Evolutionary conservation across 208 protist species (phyloP).

Genomic region (Entamoeba invadens): DNA sequence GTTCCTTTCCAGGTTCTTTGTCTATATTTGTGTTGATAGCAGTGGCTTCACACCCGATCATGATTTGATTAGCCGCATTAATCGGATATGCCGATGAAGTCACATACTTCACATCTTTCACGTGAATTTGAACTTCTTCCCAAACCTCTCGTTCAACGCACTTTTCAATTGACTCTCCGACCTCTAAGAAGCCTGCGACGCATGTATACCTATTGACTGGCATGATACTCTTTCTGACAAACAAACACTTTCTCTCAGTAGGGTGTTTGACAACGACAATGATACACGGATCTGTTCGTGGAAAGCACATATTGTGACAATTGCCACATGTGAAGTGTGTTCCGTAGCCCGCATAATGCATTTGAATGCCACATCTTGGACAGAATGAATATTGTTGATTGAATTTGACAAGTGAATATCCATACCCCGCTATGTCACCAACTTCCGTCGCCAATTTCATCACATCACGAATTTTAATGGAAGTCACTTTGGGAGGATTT

Average conservation of each 20-base stretch:
- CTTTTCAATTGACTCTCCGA: background rate
- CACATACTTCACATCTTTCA: background rate
- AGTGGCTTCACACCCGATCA: background rate
- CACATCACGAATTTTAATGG: background rate
- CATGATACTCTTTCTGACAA: background rate
- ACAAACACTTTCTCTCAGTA: background rate
- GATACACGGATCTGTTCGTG: background rate
- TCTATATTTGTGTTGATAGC: background rate
- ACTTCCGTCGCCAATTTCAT: background rate
- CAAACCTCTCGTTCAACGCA: background rate
- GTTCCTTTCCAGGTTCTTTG: background rate
- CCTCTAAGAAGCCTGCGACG: background rate
- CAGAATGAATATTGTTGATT: background rate
- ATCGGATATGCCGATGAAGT: background rate
- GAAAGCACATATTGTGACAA: background rate
- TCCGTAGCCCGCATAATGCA: background rate
- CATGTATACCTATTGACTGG: background rate
- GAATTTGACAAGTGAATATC: background rate
- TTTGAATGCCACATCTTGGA: background rate
- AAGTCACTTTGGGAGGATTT: background rate
- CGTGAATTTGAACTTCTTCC: background rate
- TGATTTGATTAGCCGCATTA: background rate
- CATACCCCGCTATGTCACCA: background rate
- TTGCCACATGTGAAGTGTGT: background rate
- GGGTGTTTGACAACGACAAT: background rate